These are phyloP conservation scores for Candida stauntonica DNA, from an alignment of 805 yeast species.

Conservation along the genomic window DNA sequence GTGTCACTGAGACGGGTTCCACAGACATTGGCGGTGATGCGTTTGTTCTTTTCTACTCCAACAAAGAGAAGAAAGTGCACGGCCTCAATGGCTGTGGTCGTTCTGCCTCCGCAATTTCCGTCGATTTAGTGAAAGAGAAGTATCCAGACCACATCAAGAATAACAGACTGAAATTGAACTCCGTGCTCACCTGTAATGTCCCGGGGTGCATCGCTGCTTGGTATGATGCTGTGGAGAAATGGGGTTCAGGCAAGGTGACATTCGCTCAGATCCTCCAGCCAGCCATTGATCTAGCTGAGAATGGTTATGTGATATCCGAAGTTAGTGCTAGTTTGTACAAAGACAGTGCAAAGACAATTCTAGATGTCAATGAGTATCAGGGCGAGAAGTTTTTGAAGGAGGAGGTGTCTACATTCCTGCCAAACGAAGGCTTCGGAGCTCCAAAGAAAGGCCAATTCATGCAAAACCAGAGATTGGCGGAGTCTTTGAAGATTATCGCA, in stretches of 20 bases:
- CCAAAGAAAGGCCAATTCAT: slow-evolving; percentile 60
- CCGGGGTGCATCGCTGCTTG: slow-evolving; percentile 84
- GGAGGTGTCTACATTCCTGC: slow-evolving; percentile 32
- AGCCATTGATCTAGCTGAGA: slow-evolving; percentile 63
- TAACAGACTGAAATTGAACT: slow-evolving; percentile 45
- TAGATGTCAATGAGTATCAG: slow-evolving; percentile 29
- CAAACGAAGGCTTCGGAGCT: slow-evolving; percentile 34
- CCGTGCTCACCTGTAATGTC: slow-evolving; percentile 60
- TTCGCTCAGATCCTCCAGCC: slow-evolving; percentile 56
- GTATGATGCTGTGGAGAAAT: slow-evolving; percentile 60
- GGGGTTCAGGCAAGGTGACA: slow-evolving; percentile 70
- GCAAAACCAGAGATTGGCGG: slow-evolving; percentile 48
- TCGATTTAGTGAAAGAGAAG: slow-evolving; percentile 43
- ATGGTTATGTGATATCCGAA: slow-evolving; percentile 62
- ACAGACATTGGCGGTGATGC: slow-evolving; percentile 70
- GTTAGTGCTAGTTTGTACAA: slow-evolving; percentile 52
- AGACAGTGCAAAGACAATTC: slow-evolving; percentile 35
- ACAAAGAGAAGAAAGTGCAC: slow-evolving; percentile 43
- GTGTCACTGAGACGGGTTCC: slow-evolving; percentile 54
- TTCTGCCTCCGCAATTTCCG: slow-evolving; percentile 46
- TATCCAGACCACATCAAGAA: slow-evolving; percentile 40
- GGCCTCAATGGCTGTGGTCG: slow-evolving; percentile 80
- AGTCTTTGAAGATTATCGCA: slow-evolving; percentile 48
- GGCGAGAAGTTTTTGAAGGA: slow-evolving; percentile 29
- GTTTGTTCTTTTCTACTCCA: slow-evolving; percentile 57